These are phyloP conservation scores for Ceratocystis albifundus DNA, from an alignment of 2,329 filamentous ascomycete species.

Conservation along the genomic window DNA sequence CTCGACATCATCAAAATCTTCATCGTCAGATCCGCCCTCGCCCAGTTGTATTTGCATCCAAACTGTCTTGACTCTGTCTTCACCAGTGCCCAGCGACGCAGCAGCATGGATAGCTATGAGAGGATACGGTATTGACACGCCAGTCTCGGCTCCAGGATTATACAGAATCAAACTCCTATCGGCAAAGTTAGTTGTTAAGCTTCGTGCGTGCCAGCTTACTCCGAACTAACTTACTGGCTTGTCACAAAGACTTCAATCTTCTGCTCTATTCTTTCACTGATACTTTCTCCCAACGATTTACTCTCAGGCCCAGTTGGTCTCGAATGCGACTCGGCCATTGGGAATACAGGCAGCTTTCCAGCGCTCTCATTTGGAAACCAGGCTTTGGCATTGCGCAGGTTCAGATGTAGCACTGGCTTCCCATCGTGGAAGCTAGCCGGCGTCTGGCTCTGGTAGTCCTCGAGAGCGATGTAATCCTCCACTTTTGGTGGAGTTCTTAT, in stretches of 20 bases:
- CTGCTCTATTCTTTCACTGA: conserved; percentile 35
- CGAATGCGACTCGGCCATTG: conserved; percentile 30
- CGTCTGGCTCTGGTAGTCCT: conserved; percentile 60
- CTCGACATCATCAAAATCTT: conserved; percentile 57
- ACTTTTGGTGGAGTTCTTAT: conserved; percentile 46
- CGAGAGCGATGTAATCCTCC: conserved; percentile 51
- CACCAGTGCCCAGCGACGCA: conserved; percentile 38
- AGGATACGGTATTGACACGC: conserved; percentile 61
- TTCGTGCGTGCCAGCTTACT: background rate
- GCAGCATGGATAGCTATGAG: conserved; percentile 64
- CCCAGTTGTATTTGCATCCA: conserved; percentile 60
- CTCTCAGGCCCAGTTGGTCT: conserved; percentile 29
- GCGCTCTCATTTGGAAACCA: conserved; percentile 46
- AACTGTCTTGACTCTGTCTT: conserved; percentile 38
- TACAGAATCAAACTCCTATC: conserved; percentile 48
- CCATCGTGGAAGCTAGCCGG: conserved; percentile 59
- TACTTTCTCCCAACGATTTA: conserved; percentile 29
- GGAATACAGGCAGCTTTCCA: conserved; percentile 44
- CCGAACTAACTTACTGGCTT: conserved; percentile 39
- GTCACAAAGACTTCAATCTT: conserved; percentile 47
- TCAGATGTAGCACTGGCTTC: conserved; percentile 59
- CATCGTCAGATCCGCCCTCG: conserved; percentile 40
- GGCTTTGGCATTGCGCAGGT: conserved; percentile 45
- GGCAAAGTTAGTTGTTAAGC: background rate
- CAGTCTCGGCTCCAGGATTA: conserved; percentile 44